Percentiles rank a stretch among this genome's conserved stretches.
phyloP scores from a whole-genome alignment of 2,329 filamentous ascomycete genomes.

The Calycina herbarum region DNA sequence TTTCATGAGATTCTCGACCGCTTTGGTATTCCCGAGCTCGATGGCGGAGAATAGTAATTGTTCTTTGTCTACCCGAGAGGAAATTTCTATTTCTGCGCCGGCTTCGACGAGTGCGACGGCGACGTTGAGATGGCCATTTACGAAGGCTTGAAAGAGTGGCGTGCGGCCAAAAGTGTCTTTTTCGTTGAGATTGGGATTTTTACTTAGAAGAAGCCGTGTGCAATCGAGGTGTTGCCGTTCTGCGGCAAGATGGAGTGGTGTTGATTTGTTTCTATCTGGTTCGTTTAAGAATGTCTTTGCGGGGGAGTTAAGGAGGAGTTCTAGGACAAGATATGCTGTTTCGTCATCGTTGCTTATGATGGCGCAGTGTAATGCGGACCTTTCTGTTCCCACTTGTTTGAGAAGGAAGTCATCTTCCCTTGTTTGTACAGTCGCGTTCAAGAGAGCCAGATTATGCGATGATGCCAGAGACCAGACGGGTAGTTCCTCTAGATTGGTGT shows the following conservation, averaged over 20 bases:
- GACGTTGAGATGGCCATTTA: conserved; percentile 6
- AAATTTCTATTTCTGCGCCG: conserved; percentile 15
- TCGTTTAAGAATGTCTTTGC: conserved; percentile 9
- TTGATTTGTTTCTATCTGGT: conserved; percentile 14
- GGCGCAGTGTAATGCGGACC: conserved; percentile 18
- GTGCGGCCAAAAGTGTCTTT: conserved; percentile 18
- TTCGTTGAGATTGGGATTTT: conserved; percentile 17
- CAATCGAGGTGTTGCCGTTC: conserved; percentile 10
- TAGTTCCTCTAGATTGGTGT: conserved; percentile 6
- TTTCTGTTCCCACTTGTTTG: conserved; percentile 19
- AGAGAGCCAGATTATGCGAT: conserved; percentile 5
- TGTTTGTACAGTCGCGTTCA: not conserved
- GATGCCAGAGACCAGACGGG: conserved; percentile 22
- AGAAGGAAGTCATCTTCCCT: conserved; percentile 5
- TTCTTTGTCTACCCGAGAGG: conserved; percentile 13
- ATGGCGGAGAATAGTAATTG: conserved; percentile 21
- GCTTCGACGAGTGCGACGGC: conserved; percentile 20
- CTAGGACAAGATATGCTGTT: not conserved
- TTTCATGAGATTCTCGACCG: conserved; percentile 16
- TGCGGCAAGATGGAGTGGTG: conserved; percentile 24
- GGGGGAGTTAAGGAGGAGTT: conserved; percentile 12
- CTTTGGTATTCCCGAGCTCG: conserved; percentile 13
- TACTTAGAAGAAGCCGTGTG: conserved; percentile 18
- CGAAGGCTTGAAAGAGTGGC: conserved; percentile 16
- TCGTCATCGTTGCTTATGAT: not conserved